Evolutionary conservation across 1,284 basidiomycete species (phyloP), one percentile per base, ranked within the genome.

Genomic region (Sporisorium sorghi): DNA sequence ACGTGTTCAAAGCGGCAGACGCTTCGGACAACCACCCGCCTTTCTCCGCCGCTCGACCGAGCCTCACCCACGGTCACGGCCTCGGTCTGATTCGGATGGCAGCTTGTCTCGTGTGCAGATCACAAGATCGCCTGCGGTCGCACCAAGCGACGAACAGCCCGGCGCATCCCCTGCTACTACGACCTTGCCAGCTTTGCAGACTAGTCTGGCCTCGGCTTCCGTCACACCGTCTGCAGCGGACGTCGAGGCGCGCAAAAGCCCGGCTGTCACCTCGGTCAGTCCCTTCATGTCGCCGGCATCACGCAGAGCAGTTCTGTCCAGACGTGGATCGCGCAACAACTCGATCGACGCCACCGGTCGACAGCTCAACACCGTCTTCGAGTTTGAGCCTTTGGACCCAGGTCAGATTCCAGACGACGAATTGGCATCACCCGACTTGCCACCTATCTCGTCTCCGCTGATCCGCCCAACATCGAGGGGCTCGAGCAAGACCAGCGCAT

Each of bases 331-430:
- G 47, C 64, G 62, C 1, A 60, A 28, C 53, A 59, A 54, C 40
- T 73, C 70, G 11, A 37, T 61, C 21, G 64, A 76, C 39, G 55
- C 58, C 2, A 33, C 67, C 15, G 61, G 62, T 23, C 60, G 66
- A 8, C 71, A 73, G 35, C 72, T 71, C 50, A 70, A 76, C 35
- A 64, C 70, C 15, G 58, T 69, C 19, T 73, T 70, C 35, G 70
- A 76, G 35, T 67, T 51, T 12, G 73, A 61, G 53, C 47, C 63
- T 0, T 48, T 70, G n/a, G 61, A 76, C 14, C 63, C 67, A 12
- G 49, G 58, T 19, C 48, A 69, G 28, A 73, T 73, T 19, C 66
- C 71, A 15, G 65, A 73, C 52, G 61, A 73, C 23, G 62, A 66
- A 28, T 54, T 65, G 11, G 59, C 63, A 19, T 74, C 72, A 14